Conservation (phyloP, 345 rosid species). For the Pelargonium nanum region DNA sequence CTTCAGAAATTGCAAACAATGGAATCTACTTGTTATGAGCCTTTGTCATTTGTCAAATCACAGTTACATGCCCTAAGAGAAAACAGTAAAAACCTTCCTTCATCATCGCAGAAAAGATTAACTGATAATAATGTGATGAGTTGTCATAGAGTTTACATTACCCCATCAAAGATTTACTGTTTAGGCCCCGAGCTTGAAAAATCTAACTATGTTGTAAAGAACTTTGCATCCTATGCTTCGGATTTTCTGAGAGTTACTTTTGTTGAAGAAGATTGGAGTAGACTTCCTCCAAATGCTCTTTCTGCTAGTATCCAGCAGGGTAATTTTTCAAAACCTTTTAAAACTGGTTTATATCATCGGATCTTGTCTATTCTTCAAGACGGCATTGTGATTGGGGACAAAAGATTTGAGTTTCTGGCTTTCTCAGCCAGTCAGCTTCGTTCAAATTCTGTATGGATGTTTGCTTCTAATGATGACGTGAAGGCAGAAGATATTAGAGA, state of each 20-base stretch:
- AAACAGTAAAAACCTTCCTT: constrained; percentile 26
- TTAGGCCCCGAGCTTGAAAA: constrained; percentile 88
- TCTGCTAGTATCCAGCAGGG: constrained; percentile 58
- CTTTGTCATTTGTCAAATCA: constrained; percentile 38
- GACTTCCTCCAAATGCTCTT: constrained; percentile 53
- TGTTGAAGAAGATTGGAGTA: constrained; percentile 97
- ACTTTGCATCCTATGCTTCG: constrained; percentile 67
- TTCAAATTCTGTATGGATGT: constrained; percentile 90
- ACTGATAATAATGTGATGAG: constrained; percentile 49
- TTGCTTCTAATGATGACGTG: constrained; percentile 74
- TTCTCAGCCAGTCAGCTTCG: constrained; percentile 93
- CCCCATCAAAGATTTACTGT: constrained; percentile 79
- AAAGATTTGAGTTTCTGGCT: constrained; percentile 75
- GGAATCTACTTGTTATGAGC: constrained; percentile 53
- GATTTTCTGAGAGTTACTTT: constrained; percentile 80
- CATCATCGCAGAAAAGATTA: constrained; percentile 31
- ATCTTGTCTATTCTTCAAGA: constrained; percentile 57
- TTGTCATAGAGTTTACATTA: constrained; percentile 69
- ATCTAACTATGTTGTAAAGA: constrained; percentile 71
- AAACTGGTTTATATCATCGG: constrained; percentile 63
- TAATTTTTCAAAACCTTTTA: constrained; percentile 50
- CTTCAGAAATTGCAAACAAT: constrained; percentile 66
- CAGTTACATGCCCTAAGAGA: constrained; percentile 27
- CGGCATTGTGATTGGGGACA: constrained; percentile 64
- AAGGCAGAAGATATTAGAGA: constrained; percentile 72